A percentile compares a stretch with the other conserved stretches of the same genome.
Conservation (phyloP, 2,329 filamentous ascomycete genomes). For the Xylaria polymorpha region DNA sequence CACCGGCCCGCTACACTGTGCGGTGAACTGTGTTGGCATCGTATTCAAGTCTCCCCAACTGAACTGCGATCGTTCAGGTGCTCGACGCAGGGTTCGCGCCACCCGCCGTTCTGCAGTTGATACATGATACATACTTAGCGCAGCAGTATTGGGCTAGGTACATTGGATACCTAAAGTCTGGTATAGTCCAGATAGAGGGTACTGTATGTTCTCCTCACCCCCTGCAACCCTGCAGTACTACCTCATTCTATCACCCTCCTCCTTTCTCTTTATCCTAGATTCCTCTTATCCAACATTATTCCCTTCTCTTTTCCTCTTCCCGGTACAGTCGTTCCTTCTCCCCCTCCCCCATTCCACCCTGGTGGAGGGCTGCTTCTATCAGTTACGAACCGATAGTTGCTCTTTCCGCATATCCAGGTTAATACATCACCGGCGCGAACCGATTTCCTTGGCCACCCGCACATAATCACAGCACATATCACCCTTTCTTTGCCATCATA, state of each 20-base stretch:
- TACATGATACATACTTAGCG: constrained; percentile 19
- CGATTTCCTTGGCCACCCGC: constrained; percentile 41
- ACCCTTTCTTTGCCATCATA: constrained; percentile 31
- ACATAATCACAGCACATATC: constrained; percentile 12
- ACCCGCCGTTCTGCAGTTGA: constrained; percentile 41
- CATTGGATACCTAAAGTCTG: constrained; percentile 4
- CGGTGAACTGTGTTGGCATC: constrained; percentile 32
- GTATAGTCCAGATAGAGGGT: constrained; percentile 20
- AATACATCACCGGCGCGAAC: constrained; percentile 37
- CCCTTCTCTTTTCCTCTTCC: constrained; percentile 42
- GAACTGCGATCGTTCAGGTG: constrained; percentile 26
- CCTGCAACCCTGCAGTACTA: constrained; percentile 44
- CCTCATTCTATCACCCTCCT: constrained; percentile 46
- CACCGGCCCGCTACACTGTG: constrained; percentile 36
- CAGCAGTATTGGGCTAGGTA: constrained; percentile 18
- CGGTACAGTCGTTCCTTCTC: constrained; percentile 46
- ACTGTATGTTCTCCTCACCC: constrained; percentile 34
- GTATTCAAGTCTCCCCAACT: constrained; percentile 24
- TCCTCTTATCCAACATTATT: constrained; percentile 37
- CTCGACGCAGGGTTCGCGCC: constrained; percentile 46
- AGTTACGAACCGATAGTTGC: constrained; percentile 42
- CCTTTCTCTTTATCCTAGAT: constrained; percentile 42
- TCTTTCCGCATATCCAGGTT: constrained; percentile 36
- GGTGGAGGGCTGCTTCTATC: constrained; percentile 47
- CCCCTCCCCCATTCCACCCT: constrained; percentile 37